These are phyloP conservation scores for Pseudogymnoascus pannorum DNA, from an alignment of 2,329 filamentous ascomycete genomes.

Conservation along the genomic window DNA sequence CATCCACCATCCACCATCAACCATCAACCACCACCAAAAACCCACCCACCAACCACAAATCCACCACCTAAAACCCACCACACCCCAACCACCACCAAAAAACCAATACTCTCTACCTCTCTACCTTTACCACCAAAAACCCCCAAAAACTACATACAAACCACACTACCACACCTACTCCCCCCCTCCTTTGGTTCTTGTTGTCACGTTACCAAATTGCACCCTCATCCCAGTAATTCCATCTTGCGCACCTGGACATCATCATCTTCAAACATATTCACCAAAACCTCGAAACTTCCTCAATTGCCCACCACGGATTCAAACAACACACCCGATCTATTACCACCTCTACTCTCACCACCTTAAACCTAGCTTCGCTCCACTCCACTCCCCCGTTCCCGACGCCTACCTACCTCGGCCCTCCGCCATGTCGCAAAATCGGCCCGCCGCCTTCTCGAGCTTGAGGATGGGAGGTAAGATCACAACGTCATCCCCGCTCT, in stretches of 20 bases:
- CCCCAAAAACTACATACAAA: not conserved
- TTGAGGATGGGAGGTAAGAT: slow-evolving; percentile 92
- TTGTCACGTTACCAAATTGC: slow-evolving; percentile 11
- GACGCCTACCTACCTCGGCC: slow-evolving; percentile 10
- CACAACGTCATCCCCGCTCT: slow-evolving; percentile 8
- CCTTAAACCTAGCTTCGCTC: slow-evolving; percentile 33
- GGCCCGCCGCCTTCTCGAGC: slow-evolving; percentile 79
- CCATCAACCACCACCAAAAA: slow-evolving; percentile 7
- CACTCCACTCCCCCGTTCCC: slow-evolving; percentile 35
- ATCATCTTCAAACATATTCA: not conserved
- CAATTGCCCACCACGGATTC: slow-evolving; percentile 49
- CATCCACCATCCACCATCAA: too few species aligned
- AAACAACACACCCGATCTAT: slow-evolving; percentile 29
- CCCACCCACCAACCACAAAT: not conserved
- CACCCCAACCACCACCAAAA: slow-evolving; percentile 13
- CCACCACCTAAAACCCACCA: not conserved
- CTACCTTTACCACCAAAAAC: slow-evolving; percentile 10
- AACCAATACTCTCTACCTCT: slow-evolving; percentile 12
- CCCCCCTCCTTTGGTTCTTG: not conserved
- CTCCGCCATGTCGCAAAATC: slow-evolving; percentile 71
- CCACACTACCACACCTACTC: not conserved
- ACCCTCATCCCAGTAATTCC: slow-evolving; percentile 2
- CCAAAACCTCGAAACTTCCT: slow-evolving; percentile 16
- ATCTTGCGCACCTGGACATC: slow-evolving; percentile 7
- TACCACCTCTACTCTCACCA: not conserved